These are phyloP conservation scores for Pisolithus orientalis DNA, from an alignment of 768 basidiomycete genomes.

Conservation along the genomic window DNA sequence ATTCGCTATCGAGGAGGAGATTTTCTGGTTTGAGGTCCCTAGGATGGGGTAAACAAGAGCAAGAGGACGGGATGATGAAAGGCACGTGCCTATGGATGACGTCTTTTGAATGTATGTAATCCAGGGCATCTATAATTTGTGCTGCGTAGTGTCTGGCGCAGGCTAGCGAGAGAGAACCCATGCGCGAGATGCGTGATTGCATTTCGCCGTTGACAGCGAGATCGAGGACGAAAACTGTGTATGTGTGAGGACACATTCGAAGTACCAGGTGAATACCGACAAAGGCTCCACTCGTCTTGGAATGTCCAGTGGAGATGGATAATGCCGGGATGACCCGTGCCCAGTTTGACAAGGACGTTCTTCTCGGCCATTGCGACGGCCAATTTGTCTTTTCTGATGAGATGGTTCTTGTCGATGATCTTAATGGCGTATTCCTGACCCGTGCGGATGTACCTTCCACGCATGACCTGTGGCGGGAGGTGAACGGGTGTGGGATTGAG, in stretches of 20 bases:
- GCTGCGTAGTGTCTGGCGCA: conserved; percentile 85
- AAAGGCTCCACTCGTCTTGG: conserved; percentile 78
- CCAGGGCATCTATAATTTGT: conserved; percentile 82
- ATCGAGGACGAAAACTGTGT: conserved; percentile 72
- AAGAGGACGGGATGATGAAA: conserved; percentile 6
- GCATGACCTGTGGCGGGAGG: conserved; percentile 43
- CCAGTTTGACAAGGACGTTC: conserved; percentile 62
- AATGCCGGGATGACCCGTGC: conserved; percentile 71
- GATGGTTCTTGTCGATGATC: conserved; percentile 77
- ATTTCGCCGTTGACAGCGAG: conserved; percentile 74
- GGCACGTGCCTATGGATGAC: conserved; percentile 72
- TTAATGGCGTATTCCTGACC: conserved; percentile 71
- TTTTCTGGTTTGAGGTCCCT: conserved; percentile 86
- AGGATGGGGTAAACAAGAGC: background rate
- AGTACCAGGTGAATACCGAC: conserved; percentile 39
- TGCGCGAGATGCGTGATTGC: conserved; percentile 59
- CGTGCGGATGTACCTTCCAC: conserved; percentile 46
- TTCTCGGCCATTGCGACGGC: conserved; percentile 76
- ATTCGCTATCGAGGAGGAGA: conserved; percentile 78
- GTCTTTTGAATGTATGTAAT: conserved; percentile 85
- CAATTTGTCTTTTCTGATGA: conserved; percentile 73
- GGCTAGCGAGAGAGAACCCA: conserved; percentile 79
- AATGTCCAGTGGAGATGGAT: conserved; percentile 79
- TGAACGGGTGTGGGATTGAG: conserved; percentile 6
- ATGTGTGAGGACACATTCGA: conserved; percentile 1